A percentile compares a stretch with the other conserved stretches of the same genome.
Evolutionary conservation across 1,284 basidiomycete genomes (phyloP).

Genomic region (Austropuccinia psidii): DNA sequence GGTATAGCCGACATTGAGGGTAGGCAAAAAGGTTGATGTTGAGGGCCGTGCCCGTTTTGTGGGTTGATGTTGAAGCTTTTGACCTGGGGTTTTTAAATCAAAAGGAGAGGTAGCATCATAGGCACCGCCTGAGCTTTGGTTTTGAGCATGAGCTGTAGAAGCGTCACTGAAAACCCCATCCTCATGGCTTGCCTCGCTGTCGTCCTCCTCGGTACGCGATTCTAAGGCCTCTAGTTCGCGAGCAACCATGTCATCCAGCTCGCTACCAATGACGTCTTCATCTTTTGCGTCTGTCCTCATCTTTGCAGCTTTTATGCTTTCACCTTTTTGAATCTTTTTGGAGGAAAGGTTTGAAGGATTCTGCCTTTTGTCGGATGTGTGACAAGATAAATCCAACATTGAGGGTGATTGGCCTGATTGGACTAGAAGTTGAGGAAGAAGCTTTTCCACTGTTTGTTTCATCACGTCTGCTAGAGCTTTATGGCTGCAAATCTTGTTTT

Average conservation of each 20-base stretch:
- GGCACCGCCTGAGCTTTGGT: no score
- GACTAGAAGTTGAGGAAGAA: neutral
- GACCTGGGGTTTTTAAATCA: no score
- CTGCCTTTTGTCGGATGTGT: no score
- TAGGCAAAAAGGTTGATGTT: constrained; percentile 73
- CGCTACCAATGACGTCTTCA: neutral
- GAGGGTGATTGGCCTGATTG: neutral
- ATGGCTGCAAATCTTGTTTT: constrained; percentile 10
- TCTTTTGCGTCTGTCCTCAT: neutral
- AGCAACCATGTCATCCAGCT: neutral
- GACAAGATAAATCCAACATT: no score
- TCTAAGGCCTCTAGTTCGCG: constrained; percentile 1
- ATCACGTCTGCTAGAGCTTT: neutral
- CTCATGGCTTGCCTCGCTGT: neutral
- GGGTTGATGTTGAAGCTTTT: neutral
- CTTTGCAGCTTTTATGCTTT: neutral
- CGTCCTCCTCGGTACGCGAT: neutral
- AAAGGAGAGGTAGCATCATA: no score
- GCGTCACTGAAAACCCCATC: neutral
- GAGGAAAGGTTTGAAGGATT: neutral
- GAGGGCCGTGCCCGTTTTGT: neutral
- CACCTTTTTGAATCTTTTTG: neutral
- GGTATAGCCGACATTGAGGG: constrained; percentile 70
- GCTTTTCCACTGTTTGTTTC: neutral
- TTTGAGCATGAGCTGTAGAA: neutral